Evolutionary conservation across 2,329 filamentous ascomycete genomes (phyloP).

Genomic region (Chrysosporium keratinophilum): DNA sequence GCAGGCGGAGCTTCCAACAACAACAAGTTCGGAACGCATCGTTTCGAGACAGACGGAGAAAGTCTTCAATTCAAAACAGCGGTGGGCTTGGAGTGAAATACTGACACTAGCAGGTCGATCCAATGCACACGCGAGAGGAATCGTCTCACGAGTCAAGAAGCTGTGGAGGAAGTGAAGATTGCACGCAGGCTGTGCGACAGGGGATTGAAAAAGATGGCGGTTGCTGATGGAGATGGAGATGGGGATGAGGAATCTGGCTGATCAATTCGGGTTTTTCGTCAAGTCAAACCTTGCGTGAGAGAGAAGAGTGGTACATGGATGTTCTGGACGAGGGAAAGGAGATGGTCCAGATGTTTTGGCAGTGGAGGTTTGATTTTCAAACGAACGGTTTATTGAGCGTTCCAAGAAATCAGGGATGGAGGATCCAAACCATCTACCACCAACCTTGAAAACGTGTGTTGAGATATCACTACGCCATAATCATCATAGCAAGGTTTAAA

Average conservation of each 20-base stretch:
- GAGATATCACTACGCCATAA: too few relatives aligned
- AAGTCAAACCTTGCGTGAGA: background rate
- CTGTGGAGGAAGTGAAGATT: background rate
- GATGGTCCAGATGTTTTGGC: background rate
- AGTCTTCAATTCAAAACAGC: background rate
- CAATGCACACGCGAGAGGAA: background rate
- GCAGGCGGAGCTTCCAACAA: background rate
- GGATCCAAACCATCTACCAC: background rate
- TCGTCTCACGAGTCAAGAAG: background rate
- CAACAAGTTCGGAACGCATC: background rate
- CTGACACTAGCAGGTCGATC: background rate
- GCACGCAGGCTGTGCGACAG: background rate
- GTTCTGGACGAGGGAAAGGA: background rate
- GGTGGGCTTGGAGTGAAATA: background rate
- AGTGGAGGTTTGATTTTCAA: background rate
- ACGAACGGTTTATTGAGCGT: background rate
- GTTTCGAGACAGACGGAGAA: background rate
- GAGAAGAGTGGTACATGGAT: background rate
- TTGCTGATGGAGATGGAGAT: background rate
- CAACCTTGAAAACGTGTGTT: too few relatives aligned
- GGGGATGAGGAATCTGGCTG: background rate
- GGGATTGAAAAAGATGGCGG: background rate
- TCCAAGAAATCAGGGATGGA: background rate
- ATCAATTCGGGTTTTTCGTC: background rate
- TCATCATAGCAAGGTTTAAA: too few relatives aligned